Evolutionary conservation across 306 rosid species (phyloP).

Genomic region (Begonia fuchsioides): DNA sequence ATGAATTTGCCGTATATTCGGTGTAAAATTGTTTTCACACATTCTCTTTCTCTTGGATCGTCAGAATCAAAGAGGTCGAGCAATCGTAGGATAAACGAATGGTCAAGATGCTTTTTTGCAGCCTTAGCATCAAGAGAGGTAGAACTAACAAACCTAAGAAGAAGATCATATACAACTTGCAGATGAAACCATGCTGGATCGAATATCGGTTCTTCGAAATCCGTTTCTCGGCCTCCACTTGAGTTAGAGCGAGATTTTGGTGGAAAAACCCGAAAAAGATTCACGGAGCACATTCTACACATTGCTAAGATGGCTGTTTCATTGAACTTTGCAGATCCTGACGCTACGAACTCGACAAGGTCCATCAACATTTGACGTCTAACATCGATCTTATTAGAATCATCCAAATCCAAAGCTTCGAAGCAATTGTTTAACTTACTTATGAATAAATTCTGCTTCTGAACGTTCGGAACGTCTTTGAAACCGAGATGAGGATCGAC

Average conservation of each 20-base stretch:
- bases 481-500: constrained; percentile 79
- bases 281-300: constrained; percentile 81
- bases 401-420: constrained; percentile 47
- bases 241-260: constrained; percentile 64
- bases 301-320: constrained; percentile 72
- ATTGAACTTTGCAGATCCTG: constrained; percentile 78
- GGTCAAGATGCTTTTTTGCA: constrained; percentile 70
- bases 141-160: constrained; percentile 61
- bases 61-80: constrained; percentile 95
- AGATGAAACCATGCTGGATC: constrained; percentile 95
- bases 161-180: constrained; percentile 88
- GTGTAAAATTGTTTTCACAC: constrained; percentile 86
- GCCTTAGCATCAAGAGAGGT: constrained; percentile 68
- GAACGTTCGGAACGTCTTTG: constrained; percentile 85
- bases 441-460: constrained; percentile 71
- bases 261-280: constrained; percentile 87
- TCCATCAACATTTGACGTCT: constrained; percentile 73
- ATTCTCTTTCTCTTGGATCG: constrained; percentile 98
- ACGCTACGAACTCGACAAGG: constrained; percentile 78
- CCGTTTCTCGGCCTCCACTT: constrained; percentile 66
- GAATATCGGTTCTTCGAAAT: constrained; percentile 89
- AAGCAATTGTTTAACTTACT: constrained; percentile 88
- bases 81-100: constrained; percentile 60
- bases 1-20: constrained; percentile 90
- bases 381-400: constrained; percentile 67